Evolutionary conservation across 2,329 filamentous ascomycete species (phyloP), one percentile per base, ranked within the genome.

Genomic region (Fusarium albosuccineum): DNA sequence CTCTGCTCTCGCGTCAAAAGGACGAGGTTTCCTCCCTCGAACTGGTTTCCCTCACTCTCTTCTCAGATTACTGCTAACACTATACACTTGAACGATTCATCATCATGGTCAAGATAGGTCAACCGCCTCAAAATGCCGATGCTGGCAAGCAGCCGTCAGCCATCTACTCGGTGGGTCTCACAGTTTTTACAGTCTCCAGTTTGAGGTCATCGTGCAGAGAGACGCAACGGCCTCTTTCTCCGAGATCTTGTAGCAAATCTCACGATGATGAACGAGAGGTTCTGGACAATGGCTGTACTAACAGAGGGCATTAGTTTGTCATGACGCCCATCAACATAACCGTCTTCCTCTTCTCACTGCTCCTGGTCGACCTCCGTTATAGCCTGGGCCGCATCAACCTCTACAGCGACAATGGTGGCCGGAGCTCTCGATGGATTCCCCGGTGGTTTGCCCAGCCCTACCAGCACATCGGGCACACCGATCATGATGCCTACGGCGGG

Each of bases 271-370:
- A 40, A 41, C 37, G 36, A 51, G 55, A 44, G 16, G 22, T 29
- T 27, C 45, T 33, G 39, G 9, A 17, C 37, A 9, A 5, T 39
- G 41, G n/a, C 22, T 16, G 42, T 41, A 45, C 59, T 70, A 40
- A 71, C 68, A 56, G 26, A 26, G 27, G 30, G 39, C 36, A 8
- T 9, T 59, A 85, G 82, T 56, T 81, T 17, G 68, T 92, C 68
- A 82, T 90, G 78, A 90, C 88, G 0, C 89, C 90, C 8, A 68
- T 92, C 64, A 82, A 88, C 66, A 86, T 91, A 74, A 80, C 87
- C 51, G 85, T 87, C 22, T 91, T 92, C 77, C 75, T 92, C 41
- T 45, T 91, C 66, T 91, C 89, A 2, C 85, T 92, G 45, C 82
- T 85, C 73, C 76, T 91, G 52, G 83, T 92, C 42, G 89, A 92